A percentile compares a stretch with the other conserved stretches of the same genome.
Conservation (phyloP, 129 eudicot genomes). For the carrot (Daucus carota) region DH1_v3.0 NC_030386.2:36522001-36522500, state of each 20-base stretch:
- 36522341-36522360: neutral
- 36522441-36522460: neutral
- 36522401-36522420: neutral
- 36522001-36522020: neutral
- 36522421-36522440: neutral
- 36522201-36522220: neutral
- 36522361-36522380: neutral
- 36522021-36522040: neutral
- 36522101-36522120: too few species aligned
- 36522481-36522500: too few species aligned
- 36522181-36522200: conserved; percentile 1
- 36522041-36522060: neutral
- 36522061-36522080: neutral
- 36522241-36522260: conserved; percentile 30
- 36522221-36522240: conserved; percentile 41
- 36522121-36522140: too few species aligned
- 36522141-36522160: neutral
- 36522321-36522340: neutral
- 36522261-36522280: conserved; percentile 50
- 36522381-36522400: neutral
- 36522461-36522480: too few species aligned
- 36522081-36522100: too few species aligned
- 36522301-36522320: conserved; percentile 53
- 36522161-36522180: neutral
- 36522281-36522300: conserved; percentile 45